Base-by-base conservation (phyloP, 1,139 yeast genomes). In the Waltiozyma sp. region DNA sequence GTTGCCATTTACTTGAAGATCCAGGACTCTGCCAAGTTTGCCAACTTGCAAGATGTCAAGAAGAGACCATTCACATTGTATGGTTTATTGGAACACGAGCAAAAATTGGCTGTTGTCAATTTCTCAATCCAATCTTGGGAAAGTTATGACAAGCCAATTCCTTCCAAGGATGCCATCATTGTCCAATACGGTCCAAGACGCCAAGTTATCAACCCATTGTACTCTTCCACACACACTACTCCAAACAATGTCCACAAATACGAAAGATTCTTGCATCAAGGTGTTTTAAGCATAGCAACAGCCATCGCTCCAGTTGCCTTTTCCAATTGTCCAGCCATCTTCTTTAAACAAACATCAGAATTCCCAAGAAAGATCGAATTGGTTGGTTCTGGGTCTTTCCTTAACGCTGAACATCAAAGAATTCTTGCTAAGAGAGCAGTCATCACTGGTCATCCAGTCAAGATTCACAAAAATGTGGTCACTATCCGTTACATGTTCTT, bases 401-500 rank as follows among this genome's bases (percentile, higher is more conserved):
- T 85, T 57, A 88, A 87, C 58, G 76, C 89, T 40, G 96, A 91
- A 62, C 87, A 83, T 56, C 73, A 83, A 18, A 75, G 98, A 63
- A 73, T 89, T 24, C 62, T 88, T 46, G 95, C 94, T 31, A 89
- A 91, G 72, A 76, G 97, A 58, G 80, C 83, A 4, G 80, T 91
- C 10, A 68, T 93, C 47, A 91, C 98, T 0, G 98, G 98, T 43
- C 89, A 87, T 54, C 95, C 97, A 37, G 81, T 88, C 63, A 91
- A 89, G 70, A 89, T 93, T 56, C 96, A 93, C 69, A 91, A 87
- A 67, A 77, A 75, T 49, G 85, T 89, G 38, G 89, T 91, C 47
- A 91, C 98, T 3, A 76, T 91, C 46, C 80, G 98, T 54, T 93
- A 88, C 73, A 93, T 93, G 99, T 93, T 93, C 71, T 91, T 89